Percentiles rank a stretch among this genome's conserved stretches.
phyloP scores from a whole-genome alignment of 2,329 filamentous ascomycete genomes.

The Plenodomus lindquistii region DNA sequence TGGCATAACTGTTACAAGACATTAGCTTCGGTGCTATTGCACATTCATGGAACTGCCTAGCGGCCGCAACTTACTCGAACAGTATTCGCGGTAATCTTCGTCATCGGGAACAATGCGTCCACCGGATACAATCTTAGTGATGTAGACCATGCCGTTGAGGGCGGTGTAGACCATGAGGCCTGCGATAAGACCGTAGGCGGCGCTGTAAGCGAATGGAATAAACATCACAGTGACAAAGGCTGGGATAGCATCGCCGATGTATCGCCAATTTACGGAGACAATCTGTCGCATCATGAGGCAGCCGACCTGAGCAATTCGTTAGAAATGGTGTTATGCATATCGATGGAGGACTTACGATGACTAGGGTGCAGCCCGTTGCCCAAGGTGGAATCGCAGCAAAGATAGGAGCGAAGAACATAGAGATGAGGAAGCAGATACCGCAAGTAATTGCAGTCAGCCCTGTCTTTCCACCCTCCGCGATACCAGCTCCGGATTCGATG shows the following conservation, averaged over 20 bases:
- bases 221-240: constrained; percentile 81
- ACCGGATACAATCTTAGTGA: constrained; percentile 66
- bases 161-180: constrained; percentile 76
- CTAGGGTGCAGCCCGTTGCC: constrained; percentile 83
- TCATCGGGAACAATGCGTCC: constrained; percentile 75
- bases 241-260: constrained; percentile 80
- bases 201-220: constrained; percentile 89
- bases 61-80: constrained; percentile 66
- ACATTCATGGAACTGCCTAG: not conserved
- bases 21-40: constrained; percentile 16
- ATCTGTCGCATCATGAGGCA: constrained; percentile 75
- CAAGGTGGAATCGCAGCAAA: constrained; percentile 88
- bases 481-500: constrained; percentile 84
- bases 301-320: constrained; percentile 51
- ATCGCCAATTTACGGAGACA: constrained; percentile 86
- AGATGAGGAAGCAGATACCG: constrained; percentile 82
- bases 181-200: constrained; percentile 82
- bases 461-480: constrained; percentile 83
- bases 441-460: constrained; percentile 78
- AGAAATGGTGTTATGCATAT: constrained; percentile 6
- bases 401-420: constrained; percentile 87
- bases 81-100: constrained; percentile 75
- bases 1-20: constrained; percentile 30
- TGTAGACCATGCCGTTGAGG: constrained; percentile 72
- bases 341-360: constrained; percentile 62